These are phyloP conservation scores for Ustilago vetiveriae DNA, from an alignment of 1,284 basidiomycete species.

Conservation along the genomic window DNA sequence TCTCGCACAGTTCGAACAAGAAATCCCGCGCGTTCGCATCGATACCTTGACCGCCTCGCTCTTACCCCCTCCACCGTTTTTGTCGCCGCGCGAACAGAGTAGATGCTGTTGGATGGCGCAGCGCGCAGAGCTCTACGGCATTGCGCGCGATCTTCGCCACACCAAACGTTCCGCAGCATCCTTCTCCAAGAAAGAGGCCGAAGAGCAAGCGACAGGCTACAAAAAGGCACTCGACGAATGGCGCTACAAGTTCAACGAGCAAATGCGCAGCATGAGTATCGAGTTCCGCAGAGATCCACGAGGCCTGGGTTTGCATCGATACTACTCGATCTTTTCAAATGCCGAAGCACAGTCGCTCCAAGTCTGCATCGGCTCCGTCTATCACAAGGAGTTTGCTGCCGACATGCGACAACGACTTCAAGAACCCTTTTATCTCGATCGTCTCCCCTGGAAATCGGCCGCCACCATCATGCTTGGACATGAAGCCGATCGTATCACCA, in stretches of 20 bases:
- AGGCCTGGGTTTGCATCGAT: constrained; percentile 40
- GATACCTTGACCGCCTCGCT: constrained; percentile 20
- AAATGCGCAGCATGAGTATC: constrained; percentile 42
- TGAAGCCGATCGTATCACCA: constrained; percentile 33
- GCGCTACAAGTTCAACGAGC: constrained; percentile 45
- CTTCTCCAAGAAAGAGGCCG: constrained; percentile 35
- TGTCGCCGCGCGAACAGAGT: constrained; percentile 40
- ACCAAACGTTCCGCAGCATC: constrained; percentile 25
- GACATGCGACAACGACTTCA: constrained; percentile 34
- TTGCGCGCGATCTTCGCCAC: constrained; percentile 37
- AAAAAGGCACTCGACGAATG: constrained; percentile 42
- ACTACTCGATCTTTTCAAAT: constrained; percentile 37
- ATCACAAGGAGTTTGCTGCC: constrained; percentile 38
- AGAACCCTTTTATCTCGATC: constrained; percentile 31
- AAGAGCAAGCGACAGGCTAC: constrained; percentile 27
- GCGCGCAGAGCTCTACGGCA: constrained; percentile 33
- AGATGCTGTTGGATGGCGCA: constrained; percentile 47
- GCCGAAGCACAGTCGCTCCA: constrained; percentile 38
- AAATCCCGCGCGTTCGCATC: constrained; percentile 16
- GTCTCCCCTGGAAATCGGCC: constrained; percentile 30
- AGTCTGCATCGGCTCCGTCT: constrained; percentile 29
- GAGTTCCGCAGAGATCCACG: constrained; percentile 36
- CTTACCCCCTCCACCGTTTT: constrained; percentile 26
- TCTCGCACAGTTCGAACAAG: constrained; percentile 33
- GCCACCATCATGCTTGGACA: constrained; percentile 30